These are phyloP conservation scores for Penicillium sp. DNA, from an alignment of 2,329 filamentous ascomycete species.

Conservation along the genomic window DNA sequence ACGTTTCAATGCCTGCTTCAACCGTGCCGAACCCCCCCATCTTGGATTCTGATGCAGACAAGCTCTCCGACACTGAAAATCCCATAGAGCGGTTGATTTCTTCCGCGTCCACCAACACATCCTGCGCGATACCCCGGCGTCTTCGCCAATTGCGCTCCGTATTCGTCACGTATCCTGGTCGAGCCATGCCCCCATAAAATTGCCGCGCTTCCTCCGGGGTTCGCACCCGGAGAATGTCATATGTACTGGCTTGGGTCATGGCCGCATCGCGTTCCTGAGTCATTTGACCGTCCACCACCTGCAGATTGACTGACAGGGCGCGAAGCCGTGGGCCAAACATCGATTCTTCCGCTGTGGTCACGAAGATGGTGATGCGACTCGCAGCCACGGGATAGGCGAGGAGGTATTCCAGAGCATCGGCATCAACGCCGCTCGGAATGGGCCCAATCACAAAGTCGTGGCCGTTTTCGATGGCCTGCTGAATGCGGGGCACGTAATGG, in stretches of 20 bases:
- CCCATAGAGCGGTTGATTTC: conserved; percentile 22
- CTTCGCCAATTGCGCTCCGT: conserved; percentile 41
- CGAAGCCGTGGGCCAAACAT: conserved; percentile 22
- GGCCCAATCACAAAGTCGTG: conserved; percentile 31
- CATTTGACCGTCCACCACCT: conserved; percentile 24
- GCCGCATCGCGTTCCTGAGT: conserved; percentile 34
- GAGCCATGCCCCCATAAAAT: conserved; percentile 31
- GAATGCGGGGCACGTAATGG: conserved; percentile 31
- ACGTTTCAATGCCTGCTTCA: background rate
- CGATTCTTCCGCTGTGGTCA: conserved; percentile 27
- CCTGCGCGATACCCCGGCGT: conserved; percentile 25
- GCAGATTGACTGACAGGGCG: conserved; percentile 15
- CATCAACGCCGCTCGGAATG: conserved; percentile 27
- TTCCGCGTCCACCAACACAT: conserved; percentile 30
- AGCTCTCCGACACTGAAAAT: background rate
- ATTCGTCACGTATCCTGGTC: conserved; percentile 34
- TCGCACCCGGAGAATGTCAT: conserved; percentile 39
- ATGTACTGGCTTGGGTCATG: conserved; percentile 35
- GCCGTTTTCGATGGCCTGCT: conserved; percentile 19
- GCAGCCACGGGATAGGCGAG: conserved; percentile 24
- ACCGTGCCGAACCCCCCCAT: background rate
- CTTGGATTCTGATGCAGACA: background rate
- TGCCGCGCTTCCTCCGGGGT: conserved; percentile 28
- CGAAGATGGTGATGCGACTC: conserved; percentile 27
- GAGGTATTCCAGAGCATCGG: conserved; percentile 32